phyloP scores from a whole-genome alignment of 495 filamentous ascomycete species.

The Sporormia fimetaria region DNA sequence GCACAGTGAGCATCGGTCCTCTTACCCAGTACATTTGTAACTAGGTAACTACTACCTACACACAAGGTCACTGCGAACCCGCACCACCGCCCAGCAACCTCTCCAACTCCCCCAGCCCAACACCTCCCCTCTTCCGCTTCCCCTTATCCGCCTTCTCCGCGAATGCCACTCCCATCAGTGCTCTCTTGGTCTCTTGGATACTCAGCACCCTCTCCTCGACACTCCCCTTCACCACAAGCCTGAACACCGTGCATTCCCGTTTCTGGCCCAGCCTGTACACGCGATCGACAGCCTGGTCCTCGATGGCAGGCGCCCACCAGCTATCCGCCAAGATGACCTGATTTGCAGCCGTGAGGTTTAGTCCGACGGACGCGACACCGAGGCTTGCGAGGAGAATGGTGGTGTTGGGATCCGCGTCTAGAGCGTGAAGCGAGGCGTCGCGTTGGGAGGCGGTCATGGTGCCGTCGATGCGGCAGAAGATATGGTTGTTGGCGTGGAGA shows the following conservation, averaged over 20 bases:
- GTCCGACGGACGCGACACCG: constrained; percentile 71
- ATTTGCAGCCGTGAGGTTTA: constrained; percentile 82
- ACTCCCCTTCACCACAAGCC: constrained; percentile 69
- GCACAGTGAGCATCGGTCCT: too few relatives aligned
- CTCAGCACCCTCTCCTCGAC: constrained; percentile 79
- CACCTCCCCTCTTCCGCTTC: constrained; percentile 21
- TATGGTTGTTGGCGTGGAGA: constrained; percentile 49
- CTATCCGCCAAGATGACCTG: constrained; percentile 75
- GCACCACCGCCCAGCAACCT: constrained; percentile 34
- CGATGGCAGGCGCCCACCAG: constrained; percentile 88
- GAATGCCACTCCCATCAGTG: constrained; percentile 60
- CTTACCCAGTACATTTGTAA: too few relatives aligned
- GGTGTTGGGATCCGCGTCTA: constrained; percentile 57
- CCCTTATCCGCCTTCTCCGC: constrained; percentile 29
- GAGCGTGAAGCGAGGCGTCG: constrained; percentile 54
- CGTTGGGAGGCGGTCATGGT: constrained; percentile 58
- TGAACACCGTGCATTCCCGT: constrained; percentile 63
- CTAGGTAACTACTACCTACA: too few relatives aligned
- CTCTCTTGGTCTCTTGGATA: constrained; percentile 73
- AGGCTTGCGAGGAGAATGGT: constrained; percentile 75
- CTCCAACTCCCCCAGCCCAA: constrained; percentile 47
- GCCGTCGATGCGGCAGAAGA: constrained; percentile 71
- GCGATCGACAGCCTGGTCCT: constrained; percentile 86
- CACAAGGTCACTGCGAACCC: too few relatives aligned
- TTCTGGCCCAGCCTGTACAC: constrained; percentile 83